phyloP scores from a whole-genome alignment of 1,139 yeast genomes.

The Kurtzmaniella quercitrusa region DNA sequence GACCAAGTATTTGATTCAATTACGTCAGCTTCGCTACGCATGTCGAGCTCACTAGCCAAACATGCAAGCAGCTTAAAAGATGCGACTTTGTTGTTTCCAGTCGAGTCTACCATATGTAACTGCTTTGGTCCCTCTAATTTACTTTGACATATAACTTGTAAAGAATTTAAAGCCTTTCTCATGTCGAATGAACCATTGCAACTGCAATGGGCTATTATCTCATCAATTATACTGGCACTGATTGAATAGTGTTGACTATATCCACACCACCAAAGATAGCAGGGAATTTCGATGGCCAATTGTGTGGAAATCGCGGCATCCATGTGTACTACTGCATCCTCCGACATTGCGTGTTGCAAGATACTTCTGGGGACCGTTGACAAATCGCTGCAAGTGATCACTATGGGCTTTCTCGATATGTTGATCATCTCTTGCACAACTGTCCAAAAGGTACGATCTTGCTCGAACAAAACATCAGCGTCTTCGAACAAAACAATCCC shows the following conservation, averaged over 20 bases:
- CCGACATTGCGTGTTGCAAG: constrained; percentile 41
- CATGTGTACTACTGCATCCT: constrained; percentile 31
- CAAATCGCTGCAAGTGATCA: constrained; percentile 66
- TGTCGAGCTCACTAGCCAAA: constrained; percentile 22
- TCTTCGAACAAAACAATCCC: constrained; percentile 82
- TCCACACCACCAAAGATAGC: constrained; percentile 41
- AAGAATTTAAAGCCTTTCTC: constrained; percentile 47
- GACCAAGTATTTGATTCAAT: constrained; percentile 32
- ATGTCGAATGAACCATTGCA: constrained; percentile 38
- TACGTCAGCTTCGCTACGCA: constrained; percentile 37
- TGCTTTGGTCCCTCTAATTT: constrained; percentile 1
- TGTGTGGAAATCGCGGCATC: constrained; percentile 13
- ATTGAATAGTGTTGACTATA: constrained; percentile 36
- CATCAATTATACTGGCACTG: constrained; percentile 25
- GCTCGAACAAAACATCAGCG: constrained; percentile 77
- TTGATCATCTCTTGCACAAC: constrained; percentile 61
- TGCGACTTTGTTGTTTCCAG: neutral
- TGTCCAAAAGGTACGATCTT: constrained; percentile 78
- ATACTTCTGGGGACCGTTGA: constrained; percentile 52
- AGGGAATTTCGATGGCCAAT: constrained; percentile 19
- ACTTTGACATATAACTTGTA: constrained; percentile 55
- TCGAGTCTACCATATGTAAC: constrained; percentile 1
- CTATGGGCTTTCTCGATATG: constrained; percentile 73
- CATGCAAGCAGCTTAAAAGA: constrained; percentile 7
- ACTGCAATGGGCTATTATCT: constrained; percentile 14